Percentiles rank a stretch among this genome's conserved stretches.
Evolutionary conservation across 495 filamentous ascomycete species (phyloP).

Genomic region (Staphylotrichum longicolle): DNA sequence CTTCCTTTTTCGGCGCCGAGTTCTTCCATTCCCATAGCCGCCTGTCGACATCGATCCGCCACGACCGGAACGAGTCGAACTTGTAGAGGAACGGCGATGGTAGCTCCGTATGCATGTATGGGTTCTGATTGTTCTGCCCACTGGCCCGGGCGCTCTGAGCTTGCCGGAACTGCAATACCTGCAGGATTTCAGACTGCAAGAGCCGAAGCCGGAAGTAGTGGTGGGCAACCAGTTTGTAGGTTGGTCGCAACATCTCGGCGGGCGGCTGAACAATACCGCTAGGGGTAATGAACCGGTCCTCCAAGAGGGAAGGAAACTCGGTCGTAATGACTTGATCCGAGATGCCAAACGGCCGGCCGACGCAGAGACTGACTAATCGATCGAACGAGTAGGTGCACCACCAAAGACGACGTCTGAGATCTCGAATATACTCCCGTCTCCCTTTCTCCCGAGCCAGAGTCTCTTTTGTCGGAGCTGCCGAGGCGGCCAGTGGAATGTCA

Average conservation of each 20-base stretch:
- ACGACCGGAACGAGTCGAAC: conserved; percentile 82
- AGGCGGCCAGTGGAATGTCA: conserved; percentile 25
- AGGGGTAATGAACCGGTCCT: conserved; percentile 86
- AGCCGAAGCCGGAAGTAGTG: conserved; percentile 92
- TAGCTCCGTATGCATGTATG: conserved; percentile 73
- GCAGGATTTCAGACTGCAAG: conserved; percentile 90
- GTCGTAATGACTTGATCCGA: conserved; percentile 92
- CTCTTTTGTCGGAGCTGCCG: conserved; percentile 30
- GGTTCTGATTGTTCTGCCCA: conserved; percentile 59
- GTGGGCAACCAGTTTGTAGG: conserved; percentile 83
- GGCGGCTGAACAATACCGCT: conserved; percentile 64
- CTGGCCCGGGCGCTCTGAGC: conserved; percentile 58
- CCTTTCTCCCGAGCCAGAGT: conserved; percentile 56
- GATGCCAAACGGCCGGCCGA: conserved; percentile 90
- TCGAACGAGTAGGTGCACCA: conserved; percentile 97
- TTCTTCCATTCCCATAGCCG: conserved; percentile 85
- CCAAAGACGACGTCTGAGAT: conserved; percentile 84
- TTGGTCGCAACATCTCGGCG: conserved; percentile 52
- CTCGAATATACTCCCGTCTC: conserved; percentile 79
- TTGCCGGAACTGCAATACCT: conserved; percentile 89
- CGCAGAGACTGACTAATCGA: conserved; percentile 85
- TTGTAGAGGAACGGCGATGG: conserved; percentile 80
- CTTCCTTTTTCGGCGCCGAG: conserved; percentile 67
- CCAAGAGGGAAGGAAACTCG: conserved; percentile 83
- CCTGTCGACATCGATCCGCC: conserved; percentile 84